These are phyloP conservation scores for Polyporus tsugae DNA, from an alignment of 1,284 basidiomycete species.

Conservation along the genomic window DNA sequence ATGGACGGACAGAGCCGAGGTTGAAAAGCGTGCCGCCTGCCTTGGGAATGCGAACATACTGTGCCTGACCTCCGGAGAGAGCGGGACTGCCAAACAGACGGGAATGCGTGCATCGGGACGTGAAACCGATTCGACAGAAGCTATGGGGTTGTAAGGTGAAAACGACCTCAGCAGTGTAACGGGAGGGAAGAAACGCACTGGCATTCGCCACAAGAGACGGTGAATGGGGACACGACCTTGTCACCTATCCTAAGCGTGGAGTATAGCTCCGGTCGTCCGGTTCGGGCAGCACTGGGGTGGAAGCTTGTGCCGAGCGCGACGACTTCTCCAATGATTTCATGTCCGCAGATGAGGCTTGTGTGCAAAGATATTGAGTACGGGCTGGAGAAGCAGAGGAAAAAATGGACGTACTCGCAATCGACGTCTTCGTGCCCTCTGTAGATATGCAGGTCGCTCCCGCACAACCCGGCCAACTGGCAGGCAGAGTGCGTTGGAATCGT, in stretches of 20 bases:
- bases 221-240: conserved; percentile 89
- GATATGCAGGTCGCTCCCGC: conserved; percentile 86
- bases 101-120: conserved; percentile 76
- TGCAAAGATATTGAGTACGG: background rate
- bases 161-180: background rate
- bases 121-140: conserved; percentile 80
- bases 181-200: conserved; percentile 56
- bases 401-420: conserved; percentile 35
- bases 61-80: conserved; percentile 87
- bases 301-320: conserved; percentile 77
- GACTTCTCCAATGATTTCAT: conserved; percentile 87
- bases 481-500: background rate
- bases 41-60: conserved; percentile 83
- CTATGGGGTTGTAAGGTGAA: conserved; percentile 47
- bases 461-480: conserved; percentile 71
- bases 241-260: conserved; percentile 79
- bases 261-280: conserved; percentile 68
- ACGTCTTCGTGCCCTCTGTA: conserved; percentile 69
- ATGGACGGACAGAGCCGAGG: conserved; percentile 55
- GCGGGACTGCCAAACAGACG: conserved; percentile 76
- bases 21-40: conserved; percentile 84
- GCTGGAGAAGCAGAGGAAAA: conserved; percentile 2
- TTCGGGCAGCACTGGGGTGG: conserved; percentile 40
- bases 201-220: conserved; percentile 84
- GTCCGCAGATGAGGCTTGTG: conserved; percentile 71